These are phyloP conservation scores for Rubroboletus satanas DNA, from an alignment of 768 basidiomycete species.

Conservation along the genomic window DNA sequence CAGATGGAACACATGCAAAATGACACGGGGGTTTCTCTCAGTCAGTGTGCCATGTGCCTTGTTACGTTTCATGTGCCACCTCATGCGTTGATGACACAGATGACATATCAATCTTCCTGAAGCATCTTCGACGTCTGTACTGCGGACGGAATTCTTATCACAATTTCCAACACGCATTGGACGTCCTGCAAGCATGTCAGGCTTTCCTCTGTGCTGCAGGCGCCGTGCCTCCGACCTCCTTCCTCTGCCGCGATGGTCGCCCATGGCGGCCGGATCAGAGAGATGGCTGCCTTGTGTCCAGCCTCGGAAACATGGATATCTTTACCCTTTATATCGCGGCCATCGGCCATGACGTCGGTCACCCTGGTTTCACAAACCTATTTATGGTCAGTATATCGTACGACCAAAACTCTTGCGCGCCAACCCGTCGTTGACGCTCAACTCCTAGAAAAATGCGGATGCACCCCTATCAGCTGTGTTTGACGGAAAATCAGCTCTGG, in stretches of 20 bases:
- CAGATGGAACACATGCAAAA: conserved; percentile 71
- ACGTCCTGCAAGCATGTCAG: conserved; percentile 92
- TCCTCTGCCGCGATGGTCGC: conserved; percentile 41
- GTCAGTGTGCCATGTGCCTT: conserved; percentile 39
- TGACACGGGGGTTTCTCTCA: conserved; percentile 52
- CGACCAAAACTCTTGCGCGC: neutral
- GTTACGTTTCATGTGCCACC: conserved; percentile 19
- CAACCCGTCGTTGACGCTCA: conserved; percentile 2
- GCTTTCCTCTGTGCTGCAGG: conserved; percentile 76
- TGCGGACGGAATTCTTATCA: conserved; percentile 92
- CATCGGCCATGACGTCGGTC: conserved; percentile 96
- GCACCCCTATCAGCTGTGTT: conserved; percentile 86
- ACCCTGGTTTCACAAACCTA: conserved; percentile 89
- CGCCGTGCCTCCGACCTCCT: conserved; percentile 73
- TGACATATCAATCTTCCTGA: conserved; percentile 73
- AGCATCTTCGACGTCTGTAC: conserved; percentile 89
- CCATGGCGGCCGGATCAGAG: conserved; percentile 39
- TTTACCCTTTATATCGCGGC: conserved; percentile 87
- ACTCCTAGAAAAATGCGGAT: conserved; percentile 81
- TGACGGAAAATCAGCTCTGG: conserved; percentile 85
- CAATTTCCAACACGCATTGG: conserved; percentile 95
- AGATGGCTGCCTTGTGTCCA: conserved; percentile 35
- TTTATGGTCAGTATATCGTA: conserved; percentile 71
- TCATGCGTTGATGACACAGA: conserved; percentile 40
- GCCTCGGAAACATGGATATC: conserved; percentile 64